Conservation (phyloP, 331 rosid species). For the Arachis monticola region DNA sequence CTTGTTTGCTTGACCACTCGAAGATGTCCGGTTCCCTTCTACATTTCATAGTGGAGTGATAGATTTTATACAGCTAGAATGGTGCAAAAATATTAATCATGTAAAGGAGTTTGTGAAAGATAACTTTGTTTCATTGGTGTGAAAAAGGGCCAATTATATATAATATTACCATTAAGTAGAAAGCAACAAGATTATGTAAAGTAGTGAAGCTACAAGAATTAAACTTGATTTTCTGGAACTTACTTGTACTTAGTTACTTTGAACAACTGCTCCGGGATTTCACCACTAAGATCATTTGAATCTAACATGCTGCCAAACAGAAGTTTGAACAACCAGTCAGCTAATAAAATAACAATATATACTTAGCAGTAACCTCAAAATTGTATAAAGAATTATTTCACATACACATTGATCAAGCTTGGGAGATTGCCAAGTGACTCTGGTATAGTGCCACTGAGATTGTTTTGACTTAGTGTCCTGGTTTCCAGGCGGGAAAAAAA, state of each 20-base stretch:
- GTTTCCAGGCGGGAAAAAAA: constrained; percentile 14
- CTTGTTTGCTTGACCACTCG: not conserved
- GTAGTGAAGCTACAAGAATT: constrained; percentile 15
- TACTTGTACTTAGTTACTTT: constrained; percentile 68
- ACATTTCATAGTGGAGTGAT: not conserved
- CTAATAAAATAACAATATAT: constrained; percentile 28
- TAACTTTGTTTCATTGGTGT: constrained; percentile 5
- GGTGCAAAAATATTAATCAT: not conserved
- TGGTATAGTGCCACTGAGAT: constrained; percentile 80
- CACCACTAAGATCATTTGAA: constrained; percentile 75
- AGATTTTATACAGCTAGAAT: not conserved
- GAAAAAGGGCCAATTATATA: constrained; percentile 3
- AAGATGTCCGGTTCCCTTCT: not conserved
- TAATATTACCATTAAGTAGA: not conserved
- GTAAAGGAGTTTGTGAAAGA: not conserved
- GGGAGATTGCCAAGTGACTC: constrained; percentile 66
- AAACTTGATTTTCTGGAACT: not conserved
- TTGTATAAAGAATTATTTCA: constrained; percentile 37
- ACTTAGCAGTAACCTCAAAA: not conserved
- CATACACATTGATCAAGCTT: constrained; percentile 71
- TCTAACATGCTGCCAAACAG: constrained; percentile 70
- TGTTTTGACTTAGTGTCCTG: constrained; percentile 84
- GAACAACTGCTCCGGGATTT: constrained; percentile 68
- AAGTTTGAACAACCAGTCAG: constrained; percentile 47
- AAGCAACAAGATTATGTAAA: constrained; percentile 8